phyloP scores from a whole-genome alignment of 192 early-diverging fungal species.

The Umbelopsis sp. region DNA sequence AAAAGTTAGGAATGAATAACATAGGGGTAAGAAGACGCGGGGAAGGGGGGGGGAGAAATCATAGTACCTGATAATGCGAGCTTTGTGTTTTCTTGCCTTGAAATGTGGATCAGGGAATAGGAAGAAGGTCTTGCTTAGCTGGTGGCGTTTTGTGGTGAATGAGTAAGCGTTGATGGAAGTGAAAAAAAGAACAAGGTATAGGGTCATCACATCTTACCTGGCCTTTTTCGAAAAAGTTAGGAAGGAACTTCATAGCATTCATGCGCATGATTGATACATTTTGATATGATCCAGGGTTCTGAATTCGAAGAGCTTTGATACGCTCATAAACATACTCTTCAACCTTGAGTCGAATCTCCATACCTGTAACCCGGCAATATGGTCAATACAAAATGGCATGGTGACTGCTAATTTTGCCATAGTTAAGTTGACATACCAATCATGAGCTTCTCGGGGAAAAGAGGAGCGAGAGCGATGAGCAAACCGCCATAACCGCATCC shows the following conservation, averaged over 20 bases:
- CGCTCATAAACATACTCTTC: constrained; percentile 89
- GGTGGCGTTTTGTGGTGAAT: no score
- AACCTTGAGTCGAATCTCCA: constrained; percentile 98
- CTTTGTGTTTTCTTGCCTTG: constrained; percentile 98
- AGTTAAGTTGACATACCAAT: constrained; percentile 53
- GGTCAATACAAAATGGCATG: not conserved
- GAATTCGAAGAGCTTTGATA: constrained; percentile 80
- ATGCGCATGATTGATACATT: constrained; percentile 97
- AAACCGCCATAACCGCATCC: constrained; percentile 98
- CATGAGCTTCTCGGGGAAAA: constrained; percentile 93
- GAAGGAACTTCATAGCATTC: constrained; percentile 98
- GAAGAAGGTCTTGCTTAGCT: constrained; percentile 96
- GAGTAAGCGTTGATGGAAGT: not conserved
- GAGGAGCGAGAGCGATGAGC: constrained; percentile 80
- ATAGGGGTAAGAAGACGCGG: no score
- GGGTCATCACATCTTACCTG: constrained; percentile 55
- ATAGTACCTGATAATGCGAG: constrained; percentile 84
- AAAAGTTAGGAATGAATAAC: not conserved
- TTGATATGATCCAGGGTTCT: constrained; percentile 83
- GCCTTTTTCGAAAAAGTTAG: constrained; percentile 96
- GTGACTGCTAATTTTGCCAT: not conserved
- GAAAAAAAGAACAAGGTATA: constrained; percentile 1
- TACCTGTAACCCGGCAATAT: constrained; percentile 47
- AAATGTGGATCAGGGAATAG: constrained; percentile 99
- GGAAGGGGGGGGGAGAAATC: not conserved